Evolutionary conservation across 768 basidiomycete species (phyloP), one percentile per base, ranked within the genome.

Genomic region (Leccinum subgranulosum): DNA sequence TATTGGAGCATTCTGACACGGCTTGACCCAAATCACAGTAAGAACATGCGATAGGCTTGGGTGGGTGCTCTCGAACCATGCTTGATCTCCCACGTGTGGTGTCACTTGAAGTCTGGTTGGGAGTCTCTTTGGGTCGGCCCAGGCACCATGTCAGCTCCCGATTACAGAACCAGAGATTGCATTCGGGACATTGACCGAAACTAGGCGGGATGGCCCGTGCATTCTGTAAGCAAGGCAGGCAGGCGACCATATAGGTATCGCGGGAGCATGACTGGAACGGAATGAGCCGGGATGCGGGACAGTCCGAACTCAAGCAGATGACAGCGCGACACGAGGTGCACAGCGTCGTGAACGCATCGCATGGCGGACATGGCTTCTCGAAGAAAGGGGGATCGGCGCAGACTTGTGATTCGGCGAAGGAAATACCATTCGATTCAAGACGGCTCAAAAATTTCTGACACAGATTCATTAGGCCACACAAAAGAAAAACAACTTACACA

Each of bases 111-210:
- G 11, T 31, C 31, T 31, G 11, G 31, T 31, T 12, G 1, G 5
- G 11, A 31, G 33, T 43, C 2, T 23, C 23, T 33, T 36, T 63
- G 1, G 67, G 67, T 51, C 67, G 65, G 41, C 68, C 67, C 1
- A 50, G 49, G 49, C 67, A 69, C 67, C 67, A 69, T 2, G 43
- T 56, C 55, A 68, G 21, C 4, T 69, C 68, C 0, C 9, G 1
- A 10, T 21, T 6, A 41, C 23, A 23, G 23, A 23, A 23, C 23
- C 23, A 23, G 23, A 23, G 23, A 23, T 23, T 23, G 23, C 23
- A 23, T 23, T 23, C 23, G 23, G 23, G 23, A 23, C 23, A 23
- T 23, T 23, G 23, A 23, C 23, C 23, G 23, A 23, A 2, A 23
- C 23, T 23, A 23, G 23, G 23, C 23, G 23, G 23, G 23, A 23